Percentiles rank a stretch among this genome's conserved stretches.
These are phyloP conservation scores for Suillus subaureus DNA, from an alignment of 768 basidiomycete species.

Conservation along the genomic window DNA sequence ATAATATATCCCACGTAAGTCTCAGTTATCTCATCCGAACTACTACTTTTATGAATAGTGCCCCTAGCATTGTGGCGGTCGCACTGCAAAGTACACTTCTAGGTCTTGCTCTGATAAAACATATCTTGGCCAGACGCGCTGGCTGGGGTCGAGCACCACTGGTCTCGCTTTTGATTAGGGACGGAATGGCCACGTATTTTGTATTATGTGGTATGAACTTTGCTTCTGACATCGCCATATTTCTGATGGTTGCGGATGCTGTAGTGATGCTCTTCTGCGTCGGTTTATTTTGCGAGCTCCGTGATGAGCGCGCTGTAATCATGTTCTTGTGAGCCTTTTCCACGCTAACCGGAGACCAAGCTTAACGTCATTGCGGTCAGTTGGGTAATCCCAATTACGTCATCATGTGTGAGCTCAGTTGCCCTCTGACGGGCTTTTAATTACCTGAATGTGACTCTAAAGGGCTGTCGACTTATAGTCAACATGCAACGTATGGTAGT, in stretches of 20 bases:
- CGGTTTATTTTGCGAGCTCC: neutral
- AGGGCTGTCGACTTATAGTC: conserved; percentile 28
- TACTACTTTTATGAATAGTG: neutral
- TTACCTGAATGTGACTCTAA: neutral
- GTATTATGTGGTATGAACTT: conserved; percentile 38
- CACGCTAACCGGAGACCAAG: conserved; percentile 12
- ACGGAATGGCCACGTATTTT: conserved; percentile 47
- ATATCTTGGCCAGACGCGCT: conserved; percentile 32
- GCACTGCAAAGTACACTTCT: conserved; percentile 44
- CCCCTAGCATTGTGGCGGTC: conserved; percentile 30
- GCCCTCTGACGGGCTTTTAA: neutral
- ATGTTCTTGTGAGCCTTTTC: conserved; percentile 13
- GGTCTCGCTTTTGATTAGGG: conserved; percentile 43
- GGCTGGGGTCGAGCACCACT: conserved; percentile 47
- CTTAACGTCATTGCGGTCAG: conserved; percentile 5
- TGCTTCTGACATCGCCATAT: neutral
- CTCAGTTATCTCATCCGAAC: neutral
- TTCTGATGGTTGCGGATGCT: neutral
- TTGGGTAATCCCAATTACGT: conserved; percentile 19
- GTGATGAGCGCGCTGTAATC: conserved; percentile 4
- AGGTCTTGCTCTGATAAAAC: conserved; percentile 40
- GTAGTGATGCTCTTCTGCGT: neutral
- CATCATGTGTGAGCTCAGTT: conserved; percentile 18
- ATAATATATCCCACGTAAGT: neutral
- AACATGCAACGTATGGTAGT: conserved; percentile 23